phyloP scores from a whole-genome alignment of 2,329 filamentous ascomycete genomes.

The Xylaria sp. region DNA sequence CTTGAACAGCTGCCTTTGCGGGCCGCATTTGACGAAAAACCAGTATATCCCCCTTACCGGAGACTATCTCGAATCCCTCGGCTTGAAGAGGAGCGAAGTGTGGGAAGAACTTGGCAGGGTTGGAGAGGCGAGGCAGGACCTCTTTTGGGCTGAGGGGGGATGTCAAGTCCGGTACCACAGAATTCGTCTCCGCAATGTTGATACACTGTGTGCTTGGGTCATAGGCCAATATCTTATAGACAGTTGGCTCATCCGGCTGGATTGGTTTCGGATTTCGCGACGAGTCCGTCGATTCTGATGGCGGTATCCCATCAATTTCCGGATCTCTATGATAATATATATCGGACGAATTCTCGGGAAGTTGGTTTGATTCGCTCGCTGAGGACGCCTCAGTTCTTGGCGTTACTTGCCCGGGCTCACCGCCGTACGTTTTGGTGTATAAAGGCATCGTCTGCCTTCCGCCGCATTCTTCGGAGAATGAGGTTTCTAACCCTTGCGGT shows the following conservation, averaged over 20 bases:
- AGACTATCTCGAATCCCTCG: constrained; percentile 73
- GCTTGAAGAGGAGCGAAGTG: constrained; percentile 67
- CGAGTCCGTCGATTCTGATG: constrained; percentile 25
- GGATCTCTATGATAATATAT: constrained; percentile 43
- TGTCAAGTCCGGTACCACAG: constrained; percentile 60
- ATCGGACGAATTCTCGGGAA: constrained; percentile 24
- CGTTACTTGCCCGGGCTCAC: constrained; percentile 32
- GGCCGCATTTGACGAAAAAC: constrained; percentile 70
- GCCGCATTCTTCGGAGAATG: constrained; percentile 57
- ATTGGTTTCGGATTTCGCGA: constrained; percentile 36
- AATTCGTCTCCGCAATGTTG: constrained; percentile 68
- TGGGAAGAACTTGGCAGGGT: constrained; percentile 72
- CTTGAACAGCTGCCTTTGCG: constrained; percentile 27
- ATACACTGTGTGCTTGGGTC: constrained; percentile 68
- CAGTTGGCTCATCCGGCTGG: constrained; percentile 38
- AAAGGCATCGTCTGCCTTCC: constrained; percentile 50
- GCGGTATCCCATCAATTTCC: constrained; percentile 44
- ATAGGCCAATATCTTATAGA: constrained; percentile 75
- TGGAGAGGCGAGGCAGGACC: constrained; percentile 67
- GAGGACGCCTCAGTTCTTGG: not conserved
- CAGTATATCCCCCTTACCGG: constrained; percentile 70
- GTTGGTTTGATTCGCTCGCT: constrained; percentile 1
- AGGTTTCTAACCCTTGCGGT: constrained; percentile 60
- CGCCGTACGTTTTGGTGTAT: constrained; percentile 51
- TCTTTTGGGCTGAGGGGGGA: constrained; percentile 66